These are phyloP conservation scores for Gynochthodes officinalis DNA, from an alignment of 257 asterid species.

Conservation along the genomic window DNA sequence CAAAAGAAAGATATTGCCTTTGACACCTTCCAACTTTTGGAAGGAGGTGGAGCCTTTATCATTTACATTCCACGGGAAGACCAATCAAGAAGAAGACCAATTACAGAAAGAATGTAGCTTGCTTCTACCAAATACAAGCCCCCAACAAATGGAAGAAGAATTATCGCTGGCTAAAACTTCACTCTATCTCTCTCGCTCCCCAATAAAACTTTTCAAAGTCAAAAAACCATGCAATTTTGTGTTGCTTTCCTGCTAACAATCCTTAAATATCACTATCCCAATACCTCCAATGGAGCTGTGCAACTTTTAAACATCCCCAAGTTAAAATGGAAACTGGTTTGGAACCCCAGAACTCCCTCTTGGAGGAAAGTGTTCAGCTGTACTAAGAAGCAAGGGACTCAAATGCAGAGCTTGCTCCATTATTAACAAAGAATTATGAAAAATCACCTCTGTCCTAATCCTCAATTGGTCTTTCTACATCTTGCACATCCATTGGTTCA, in stretches of 20 bases:
- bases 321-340: constrained; percentile 21
- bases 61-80: constrained; percentile 51
- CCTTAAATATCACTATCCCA: constrained; percentile 7
- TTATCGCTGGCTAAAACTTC: constrained; percentile 24
- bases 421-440: constrained; percentile 51
- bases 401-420: constrained; percentile 27
- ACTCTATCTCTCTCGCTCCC: constrained; percentile 12
- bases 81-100: constrained; percentile 26
- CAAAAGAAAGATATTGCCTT: constrained; percentile 15
- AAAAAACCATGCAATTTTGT: constrained; percentile 28
- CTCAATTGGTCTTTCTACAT: constrained; percentile 40
- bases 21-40: constrained; percentile 25
- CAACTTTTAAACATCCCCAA: constrained; percentile 23
- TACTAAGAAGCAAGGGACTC: constrained; percentile 25
- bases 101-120: constrained; percentile 26
- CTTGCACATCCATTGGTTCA: constrained; percentile 54
- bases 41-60: constrained; percentile 26
- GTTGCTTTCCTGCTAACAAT: constrained; percentile 22
- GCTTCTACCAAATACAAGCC: constrained; percentile 21
- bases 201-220: not conserved
- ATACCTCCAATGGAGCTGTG: constrained; percentile 19
- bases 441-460: constrained; percentile 30
- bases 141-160: constrained; percentile 25
- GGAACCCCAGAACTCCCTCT: constrained; percentile 23
- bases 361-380: constrained; percentile 28